These are phyloP conservation scores for Chlamydomonas eustigma DNA, from an alignment of 139 green algal genomes.

Conservation along the genomic window DNA sequence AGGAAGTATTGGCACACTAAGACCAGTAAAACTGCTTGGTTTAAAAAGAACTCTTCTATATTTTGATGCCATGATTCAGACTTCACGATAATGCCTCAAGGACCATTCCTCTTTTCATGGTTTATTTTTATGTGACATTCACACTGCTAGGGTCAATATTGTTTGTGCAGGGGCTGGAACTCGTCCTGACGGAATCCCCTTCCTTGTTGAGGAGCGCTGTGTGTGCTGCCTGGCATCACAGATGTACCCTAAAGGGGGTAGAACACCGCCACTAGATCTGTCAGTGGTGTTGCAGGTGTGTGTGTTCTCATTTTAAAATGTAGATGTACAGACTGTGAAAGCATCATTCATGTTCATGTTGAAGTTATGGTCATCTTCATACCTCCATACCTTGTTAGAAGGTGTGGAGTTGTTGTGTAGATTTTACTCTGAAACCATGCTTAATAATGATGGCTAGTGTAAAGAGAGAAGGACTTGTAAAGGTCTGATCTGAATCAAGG, in stretches of 20 bases:
- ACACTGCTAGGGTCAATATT: too few relatives aligned
- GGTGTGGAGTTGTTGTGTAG: neutral
- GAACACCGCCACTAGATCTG: neutral
- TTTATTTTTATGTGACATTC: too few relatives aligned
- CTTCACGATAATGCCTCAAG: too few relatives aligned
- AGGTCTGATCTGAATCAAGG: neutral
- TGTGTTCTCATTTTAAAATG: too few relatives aligned
- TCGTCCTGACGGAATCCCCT: neutral
- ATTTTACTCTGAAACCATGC: neutral
- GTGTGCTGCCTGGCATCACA: neutral
- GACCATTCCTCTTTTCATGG: too few relatives aligned
- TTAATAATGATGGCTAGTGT: neutral
- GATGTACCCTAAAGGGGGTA: slow-evolving; percentile 1
- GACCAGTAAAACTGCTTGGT: too few relatives aligned
- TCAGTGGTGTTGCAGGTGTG: neutral
- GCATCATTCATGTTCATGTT: neutral
- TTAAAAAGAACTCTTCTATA: too few relatives aligned
- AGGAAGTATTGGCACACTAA: too few relatives aligned
- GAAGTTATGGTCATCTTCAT: too few relatives aligned
- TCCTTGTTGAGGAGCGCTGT: slow-evolving; percentile 13
- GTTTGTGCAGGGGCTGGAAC: neutral
- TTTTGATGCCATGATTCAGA: too few relatives aligned
- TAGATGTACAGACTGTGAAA: too few relatives aligned
- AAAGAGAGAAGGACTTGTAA: neutral
- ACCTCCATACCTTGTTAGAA: too few relatives aligned